Evolutionary conservation across 257 asterid species (phyloP), one percentile per base, ranked within the genome.

Genomic region (Rehmannia glutinosa): DNA sequence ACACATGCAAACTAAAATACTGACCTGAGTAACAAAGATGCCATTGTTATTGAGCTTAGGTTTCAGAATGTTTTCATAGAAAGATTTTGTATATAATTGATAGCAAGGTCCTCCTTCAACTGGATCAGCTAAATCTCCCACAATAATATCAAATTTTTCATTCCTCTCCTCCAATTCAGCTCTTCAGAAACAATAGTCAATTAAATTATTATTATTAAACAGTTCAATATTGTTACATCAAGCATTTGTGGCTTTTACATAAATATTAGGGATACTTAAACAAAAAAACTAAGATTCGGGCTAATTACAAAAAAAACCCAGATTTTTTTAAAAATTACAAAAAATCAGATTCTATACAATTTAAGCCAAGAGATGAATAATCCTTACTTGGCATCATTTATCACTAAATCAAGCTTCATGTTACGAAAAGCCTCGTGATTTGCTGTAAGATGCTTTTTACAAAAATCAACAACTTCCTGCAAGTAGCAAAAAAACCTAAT

Each of bases 81-180:
- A 92, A 38, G 92, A 81, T 42, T 90, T 90, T 3, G 98, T 92
- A 28, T 92, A 92, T 11, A 92, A 90, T 59, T 92, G 98, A 66
- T 92, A 86, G 54, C 98, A 92, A 24, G 98, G 98, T 20, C 98
- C 98, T 70, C 98, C 98, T 82, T 90, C 92, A 45, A 92, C 97
- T 73, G 98, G 98, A 78, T 92, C 98, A 0, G 98, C 98, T 58
- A 92, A 82, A 72, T 92, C 98, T 63, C 98, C 98, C 63, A 92
- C 96, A 46, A 92, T 90, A 0, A 93, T 66, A 19, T 93, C 98
- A 57, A 79, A 93, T 53, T 86, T 90, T 55, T 93, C 97, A 32
- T 84, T 67, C 65, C 97, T 87, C 1, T 54, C 58, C 77, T 93
- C 94, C 83, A 93, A 62, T 72, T 88, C 97, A 74, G 77, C 95